Evolutionary conservation across 1,139 yeast species (phyloP).

Genomic region (Geotrichum aggregatum): DNA sequence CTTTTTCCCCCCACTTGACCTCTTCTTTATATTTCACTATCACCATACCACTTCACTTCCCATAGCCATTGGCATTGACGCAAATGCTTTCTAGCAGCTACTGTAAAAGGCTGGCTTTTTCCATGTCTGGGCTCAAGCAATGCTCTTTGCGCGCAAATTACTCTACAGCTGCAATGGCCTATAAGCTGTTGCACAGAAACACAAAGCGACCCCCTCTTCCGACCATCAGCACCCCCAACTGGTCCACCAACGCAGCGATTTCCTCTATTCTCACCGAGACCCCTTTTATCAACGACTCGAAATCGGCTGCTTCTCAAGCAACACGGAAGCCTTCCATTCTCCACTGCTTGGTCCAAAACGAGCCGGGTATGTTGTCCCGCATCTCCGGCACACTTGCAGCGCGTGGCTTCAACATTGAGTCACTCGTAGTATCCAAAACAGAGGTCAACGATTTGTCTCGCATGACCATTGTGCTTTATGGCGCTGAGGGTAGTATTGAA

Average conservation of each 20-base stretch:
- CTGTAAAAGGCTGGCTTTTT: too few species aligned
- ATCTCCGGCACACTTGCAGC: constrained; percentile 96
- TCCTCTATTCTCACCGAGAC: constrained; percentile 92
- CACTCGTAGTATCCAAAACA: constrained; percentile 92
- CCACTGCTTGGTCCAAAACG: constrained; percentile 96
- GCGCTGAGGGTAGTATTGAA: constrained; percentile 93
- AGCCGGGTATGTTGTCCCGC: constrained; percentile 93
- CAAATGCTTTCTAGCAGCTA: too few species aligned
- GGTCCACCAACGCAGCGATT: constrained; percentile 96
- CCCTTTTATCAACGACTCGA: constrained; percentile 61
- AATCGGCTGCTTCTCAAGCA: constrained; percentile 23
- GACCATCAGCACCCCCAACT: constrained; percentile 86
- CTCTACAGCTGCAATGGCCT: constrained; percentile 93
- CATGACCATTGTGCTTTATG: constrained; percentile 92
- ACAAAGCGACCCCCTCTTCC: constrained; percentile 89
- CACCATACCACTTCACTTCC: too few species aligned
- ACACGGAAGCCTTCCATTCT: constrained; percentile 63
- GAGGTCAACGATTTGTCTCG: constrained; percentile 93
- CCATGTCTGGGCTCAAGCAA: too few species aligned
- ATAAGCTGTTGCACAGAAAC: constrained; percentile 77
- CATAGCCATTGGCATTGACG: too few species aligned
- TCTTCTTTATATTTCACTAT: background rate
- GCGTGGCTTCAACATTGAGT: constrained; percentile 95
- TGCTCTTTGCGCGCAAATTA: constrained; percentile 22
- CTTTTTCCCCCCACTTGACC: background rate